Conservation (phyloP, 768 basidiomycete species). For the Suillus subluteus region DNA sequence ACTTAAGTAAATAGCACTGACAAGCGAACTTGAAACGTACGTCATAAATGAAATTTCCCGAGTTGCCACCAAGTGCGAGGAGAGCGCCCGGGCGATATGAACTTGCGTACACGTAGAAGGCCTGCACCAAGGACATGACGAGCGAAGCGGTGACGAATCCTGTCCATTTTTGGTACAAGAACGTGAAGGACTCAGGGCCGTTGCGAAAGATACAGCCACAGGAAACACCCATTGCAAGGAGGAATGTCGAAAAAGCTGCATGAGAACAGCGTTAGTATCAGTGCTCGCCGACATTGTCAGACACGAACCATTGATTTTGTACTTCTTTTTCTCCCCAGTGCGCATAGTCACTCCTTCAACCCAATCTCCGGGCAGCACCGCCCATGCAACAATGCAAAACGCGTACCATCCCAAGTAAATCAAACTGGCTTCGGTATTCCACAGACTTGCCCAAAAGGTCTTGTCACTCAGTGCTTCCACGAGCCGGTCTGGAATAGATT, state of each 20-base stretch:
- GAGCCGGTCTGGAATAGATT: constrained; percentile 46
- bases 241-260: constrained; percentile 84
- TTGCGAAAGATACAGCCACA: constrained; percentile 69
- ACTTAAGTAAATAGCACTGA: background rate
- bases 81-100: constrained; percentile 75
- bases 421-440: constrained; percentile 78
- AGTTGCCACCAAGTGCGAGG: constrained; percentile 92
- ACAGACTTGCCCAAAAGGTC: constrained; percentile 74
- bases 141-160: constrained; percentile 86
- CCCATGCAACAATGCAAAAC: constrained; percentile 86
- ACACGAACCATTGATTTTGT: constrained; percentile 91
- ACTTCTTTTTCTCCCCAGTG: constrained; percentile 74
- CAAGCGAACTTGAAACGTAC: constrained; percentile 47
- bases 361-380: constrained; percentile 72
- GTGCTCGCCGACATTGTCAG: background rate
- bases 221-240: constrained; percentile 77
- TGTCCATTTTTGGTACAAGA: constrained; percentile 90
- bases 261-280: background rate
- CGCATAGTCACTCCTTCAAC: constrained; percentile 73
- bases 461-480: constrained; percentile 48
- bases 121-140: constrained; percentile 79
- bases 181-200: constrained; percentile 83
- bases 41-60: constrained; percentile 86
- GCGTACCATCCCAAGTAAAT: constrained; percentile 90
- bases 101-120: constrained; percentile 63